phyloP scores from a whole-genome alignment of 805 yeast genomes.

The Kurtzmaniella cleridarum region DNA sequence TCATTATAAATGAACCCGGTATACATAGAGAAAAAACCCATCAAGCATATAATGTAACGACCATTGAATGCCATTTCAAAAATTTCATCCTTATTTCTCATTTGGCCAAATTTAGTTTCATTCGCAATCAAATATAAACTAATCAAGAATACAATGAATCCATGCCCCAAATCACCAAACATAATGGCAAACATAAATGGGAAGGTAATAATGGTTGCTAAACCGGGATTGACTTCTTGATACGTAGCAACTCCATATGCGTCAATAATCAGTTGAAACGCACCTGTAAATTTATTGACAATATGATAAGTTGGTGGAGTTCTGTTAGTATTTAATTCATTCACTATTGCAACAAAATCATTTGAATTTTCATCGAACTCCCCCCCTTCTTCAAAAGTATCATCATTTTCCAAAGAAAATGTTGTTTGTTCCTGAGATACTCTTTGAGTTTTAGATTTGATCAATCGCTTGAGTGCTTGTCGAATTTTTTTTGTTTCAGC shows the following conservation, averaged over 20 bases:
- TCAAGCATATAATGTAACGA: conserved; percentile 59
- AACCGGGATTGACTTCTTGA: conserved; percentile 70
- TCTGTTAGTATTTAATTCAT: conserved; percentile 58
- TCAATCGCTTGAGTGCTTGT: conserved; percentile 35
- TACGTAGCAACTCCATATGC: conserved; percentile 77
- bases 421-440: conserved; percentile 8
- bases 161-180: conserved; percentile 83
- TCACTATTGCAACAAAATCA: conserved; percentile 39
- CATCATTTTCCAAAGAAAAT: conserved; percentile 20
- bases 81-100: conserved; percentile 63
- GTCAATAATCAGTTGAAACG: conserved; percentile 66
- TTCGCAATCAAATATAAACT: conserved; percentile 50
- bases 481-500: conserved; percentile 38
- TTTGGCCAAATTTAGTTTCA: conserved; percentile 46
- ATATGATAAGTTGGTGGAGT: conserved; percentile 70
- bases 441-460: conserved; percentile 29
- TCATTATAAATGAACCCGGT: conserved; percentile 73
- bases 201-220: conserved; percentile 69
- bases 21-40: conserved; percentile 71
- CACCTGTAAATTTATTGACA: conserved; percentile 63
- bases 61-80: conserved; percentile 75
- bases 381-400: conserved; percentile 10
- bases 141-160: conserved; percentile 54
- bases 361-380: conserved; percentile 14
- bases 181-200: conserved; percentile 81